Evolutionary conservation across 2,329 filamentous ascomycete species (phyloP), one percentile per base, ranked within the genome.

Genomic region (Cladophialophora yegresii): DNA sequence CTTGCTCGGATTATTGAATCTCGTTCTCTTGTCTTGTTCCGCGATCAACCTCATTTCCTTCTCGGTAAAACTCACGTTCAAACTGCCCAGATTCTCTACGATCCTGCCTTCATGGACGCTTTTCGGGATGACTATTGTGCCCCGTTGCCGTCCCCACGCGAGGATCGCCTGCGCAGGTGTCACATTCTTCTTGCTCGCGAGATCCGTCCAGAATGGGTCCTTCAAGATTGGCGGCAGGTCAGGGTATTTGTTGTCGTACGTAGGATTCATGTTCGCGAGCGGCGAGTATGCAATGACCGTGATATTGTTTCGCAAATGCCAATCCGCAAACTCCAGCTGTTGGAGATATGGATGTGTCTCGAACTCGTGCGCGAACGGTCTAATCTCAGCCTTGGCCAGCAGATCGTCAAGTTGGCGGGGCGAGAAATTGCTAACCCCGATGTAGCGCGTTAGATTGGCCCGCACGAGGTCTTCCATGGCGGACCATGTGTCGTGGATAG

Each of bases 361-460:
- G 53, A 78, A 72, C 62, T 77, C 73, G 53, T 76, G 75, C 55
- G 77, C 71, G 32, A 67, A 68, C n/a, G 73, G 73, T 26, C 62
- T 57, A 49, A 72, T 69, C 4, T 60, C 69, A 63, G 70, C 70
- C 10, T 43, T 36, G 16, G 59, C 59, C 3, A 69, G 63, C 23
- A 76, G 65, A 20, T 70, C 53, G 51, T 76, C 72, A 16, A 76
- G 68, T 40, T 75, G 51, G 61, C 68, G 49, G 62, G 70, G 56
- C 50, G 69, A 69, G 68, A 77, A 69, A 75, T 77, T 92, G 69
- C 86, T 89, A 7, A 93, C 86, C 32, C 90, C 90, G 70, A 93
- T 91, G 58, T 69, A 51, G 1, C 65, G 63, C 3, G 68, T 69
- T 58, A 83, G 82, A 61, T 89, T 89, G 2, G 83, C 82, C 1